Evolutionary conservation across 202 grass and related monocot genomes (phyloP), one percentile per base, ranked within the genome.

Genomic region (Bolboschoenoplectus hybrid): DNA sequence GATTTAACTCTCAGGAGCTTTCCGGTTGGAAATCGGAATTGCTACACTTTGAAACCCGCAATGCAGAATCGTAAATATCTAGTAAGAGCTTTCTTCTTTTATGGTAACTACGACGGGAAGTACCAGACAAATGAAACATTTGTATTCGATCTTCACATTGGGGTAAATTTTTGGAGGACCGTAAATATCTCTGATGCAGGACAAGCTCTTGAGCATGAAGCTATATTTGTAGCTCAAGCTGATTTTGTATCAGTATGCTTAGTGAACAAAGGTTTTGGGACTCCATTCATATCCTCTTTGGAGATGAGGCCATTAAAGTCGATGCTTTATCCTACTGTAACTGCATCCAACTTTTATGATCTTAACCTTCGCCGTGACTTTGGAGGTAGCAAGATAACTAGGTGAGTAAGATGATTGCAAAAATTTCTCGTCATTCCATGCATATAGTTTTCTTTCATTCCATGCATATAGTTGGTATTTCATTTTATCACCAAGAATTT

Each of bases 91-190:
- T 80, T 0, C 47, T 96, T 96, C 84, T 60, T 11, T 86, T 93
- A 96, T 17, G 91, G 84, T 69, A 93, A 93, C 88, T 97, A 97
- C 62, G 89, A 97, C 55, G 88, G 90, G 41, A 45, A 53, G 14
- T 80, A 56, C 35, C 17, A 57, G 36, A 57, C 55, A 34, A 57
- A 80, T 8, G 34, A 9, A 0, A 76, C 12, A 0, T 83, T 90
- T 0, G 2, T 85, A 17, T 97, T 97, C 44, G 89, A 95, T 52
- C 60, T 95, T 26, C 11, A 91, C 68, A 6, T 92, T 0, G 91
- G 90, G 1, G 82, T 86, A 58, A 92, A 90, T 76, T 89, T 79
- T 81, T 97, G 94, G 85, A 86, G 57, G 10, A 78, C 57, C 7
- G 85, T 87, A 32, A 93, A 90, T 84, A 52, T 92, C 77, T 83